Percentiles rank a stretch among this genome's conserved stretches.
These are phyloP conservation scores for Hydnomerulius pinastri DNA, from an alignment of 768 basidiomycete genomes.

Conservation along the genomic window DNA sequence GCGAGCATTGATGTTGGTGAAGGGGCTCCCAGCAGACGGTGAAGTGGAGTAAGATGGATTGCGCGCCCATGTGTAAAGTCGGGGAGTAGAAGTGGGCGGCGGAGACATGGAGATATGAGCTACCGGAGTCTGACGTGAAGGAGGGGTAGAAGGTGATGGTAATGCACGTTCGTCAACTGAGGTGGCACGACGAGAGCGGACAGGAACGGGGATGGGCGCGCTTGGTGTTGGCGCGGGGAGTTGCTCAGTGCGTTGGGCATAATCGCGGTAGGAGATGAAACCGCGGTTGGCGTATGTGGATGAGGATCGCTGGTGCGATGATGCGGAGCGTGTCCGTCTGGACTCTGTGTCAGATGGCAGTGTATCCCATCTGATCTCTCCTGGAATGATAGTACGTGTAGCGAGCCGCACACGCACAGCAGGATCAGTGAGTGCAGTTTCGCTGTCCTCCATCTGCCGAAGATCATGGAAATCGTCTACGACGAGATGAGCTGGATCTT, in stretches of 20 bases:
- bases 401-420: conserved; percentile 26
- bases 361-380: conserved; percentile 9
- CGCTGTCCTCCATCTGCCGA: conserved; percentile 23
- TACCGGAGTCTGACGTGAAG: conserved; percentile 23
- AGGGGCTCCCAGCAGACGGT: conserved; percentile 42
- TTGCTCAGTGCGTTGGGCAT: conserved; percentile 5
- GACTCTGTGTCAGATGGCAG: conserved; percentile 5
- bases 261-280: conserved; percentile 1
- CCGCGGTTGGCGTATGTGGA: neutral
- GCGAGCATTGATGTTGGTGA: conserved; percentile 60
- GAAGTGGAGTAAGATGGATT: conserved; percentile 37
- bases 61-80: conserved; percentile 57
- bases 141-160: conserved; percentile 34
- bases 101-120: conserved; percentile 47
- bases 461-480: conserved; percentile 35
- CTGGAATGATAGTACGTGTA: conserved; percentile 10
- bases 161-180: conserved; percentile 20
- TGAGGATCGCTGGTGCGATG: conserved; percentile 6
- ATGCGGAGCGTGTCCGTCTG: too few species aligned
- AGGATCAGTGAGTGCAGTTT: conserved; percentile 7
- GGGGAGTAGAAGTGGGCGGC: conserved; percentile 55
- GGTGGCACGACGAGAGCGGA: conserved; percentile 20
- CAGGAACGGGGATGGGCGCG: conserved; percentile 33
- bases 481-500: conserved; percentile 43
- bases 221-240: conserved; percentile 24